Conservation (phyloP, 768 basidiomycete genomes). For the Mycena indigotica region DNA sequence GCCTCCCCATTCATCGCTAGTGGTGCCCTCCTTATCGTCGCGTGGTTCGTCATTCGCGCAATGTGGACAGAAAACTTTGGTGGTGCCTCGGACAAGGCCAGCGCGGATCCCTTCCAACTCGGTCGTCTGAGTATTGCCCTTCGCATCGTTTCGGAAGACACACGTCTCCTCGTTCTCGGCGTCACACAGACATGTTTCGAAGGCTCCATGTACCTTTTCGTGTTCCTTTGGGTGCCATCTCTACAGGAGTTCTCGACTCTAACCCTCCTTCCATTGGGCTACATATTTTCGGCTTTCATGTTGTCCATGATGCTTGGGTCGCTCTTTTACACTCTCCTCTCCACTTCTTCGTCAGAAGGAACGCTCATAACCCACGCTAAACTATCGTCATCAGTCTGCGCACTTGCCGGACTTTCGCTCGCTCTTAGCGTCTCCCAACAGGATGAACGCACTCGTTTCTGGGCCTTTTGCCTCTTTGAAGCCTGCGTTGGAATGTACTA, state of each 20-base stretch:
- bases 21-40: constrained; percentile 53
- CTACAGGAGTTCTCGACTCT: constrained; percentile 60
- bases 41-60: constrained; percentile 56
- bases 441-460: constrained; percentile 58
- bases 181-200: constrained; percentile 81
- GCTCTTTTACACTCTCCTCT: constrained; percentile 54
- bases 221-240: constrained; percentile 80
- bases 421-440: constrained; percentile 47
- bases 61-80: constrained; percentile 77
- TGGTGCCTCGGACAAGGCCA: constrained; percentile 34
- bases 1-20: constrained; percentile 70
- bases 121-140: constrained; percentile 57
- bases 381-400: constrained; percentile 65
- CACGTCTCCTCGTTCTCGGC: constrained; percentile 62
- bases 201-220: constrained; percentile 84
- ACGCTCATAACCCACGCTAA: constrained; percentile 64
- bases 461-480: constrained; percentile 75
- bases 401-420: constrained; percentile 57
- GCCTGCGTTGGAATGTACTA: constrained; percentile 81
- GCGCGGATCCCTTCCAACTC: constrained; percentile 51
- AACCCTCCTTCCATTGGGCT: constrained; percentile 63
- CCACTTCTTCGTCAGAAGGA: constrained; percentile 25
- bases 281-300: constrained; percentile 83
- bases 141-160: constrained; percentile 58
- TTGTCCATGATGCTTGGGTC: constrained; percentile 82